A percentile compares a stretch with the other conserved stretches of the same genome.
Evolutionary conservation across 306 rosid species (phyloP).

Genomic region (Trifolium repens): DNA sequence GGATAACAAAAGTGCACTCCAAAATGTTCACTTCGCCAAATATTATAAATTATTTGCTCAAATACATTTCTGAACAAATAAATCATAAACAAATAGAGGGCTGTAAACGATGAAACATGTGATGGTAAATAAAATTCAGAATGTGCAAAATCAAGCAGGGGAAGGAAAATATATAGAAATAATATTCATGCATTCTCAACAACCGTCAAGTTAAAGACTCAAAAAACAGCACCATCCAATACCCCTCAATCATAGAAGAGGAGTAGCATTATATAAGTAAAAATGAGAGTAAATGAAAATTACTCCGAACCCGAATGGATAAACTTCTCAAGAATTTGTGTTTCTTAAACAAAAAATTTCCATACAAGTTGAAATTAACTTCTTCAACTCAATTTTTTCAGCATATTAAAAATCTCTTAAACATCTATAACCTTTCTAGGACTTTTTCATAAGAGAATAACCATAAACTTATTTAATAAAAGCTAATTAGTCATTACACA

Average conservation of each 20-base stretch:
- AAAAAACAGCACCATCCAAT: not conserved
- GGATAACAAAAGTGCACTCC: slow-evolving; percentile 8
- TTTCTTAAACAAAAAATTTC: not conserved
- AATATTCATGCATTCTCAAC: slow-evolving; percentile 21
- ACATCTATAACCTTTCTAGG: no score
- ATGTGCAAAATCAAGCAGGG: slow-evolving; percentile 23
- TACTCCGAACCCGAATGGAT: not conserved
- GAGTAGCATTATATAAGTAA: slow-evolving; percentile 1
- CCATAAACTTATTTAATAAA: not conserved
- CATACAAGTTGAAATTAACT: no score
- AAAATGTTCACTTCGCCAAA: not conserved
- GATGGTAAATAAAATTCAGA: not conserved
- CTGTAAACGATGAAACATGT: no score
- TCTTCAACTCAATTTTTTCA: not conserved
- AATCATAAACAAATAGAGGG: no score
- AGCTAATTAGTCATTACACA: not conserved
- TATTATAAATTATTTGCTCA: slow-evolving; percentile 23
- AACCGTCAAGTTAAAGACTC: slow-evolving; percentile 4
- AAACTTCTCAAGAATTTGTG: not conserved
- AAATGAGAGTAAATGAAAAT: slow-evolving; percentile 1
- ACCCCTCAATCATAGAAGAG: not conserved
- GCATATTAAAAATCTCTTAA: not conserved
- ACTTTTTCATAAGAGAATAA: not conserved
- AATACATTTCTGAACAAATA: not conserved
- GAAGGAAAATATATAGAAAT: slow-evolving; percentile 7